Conservation (phyloP, 176 grass and related monocot species). For the Leersia perrieri region DNA sequence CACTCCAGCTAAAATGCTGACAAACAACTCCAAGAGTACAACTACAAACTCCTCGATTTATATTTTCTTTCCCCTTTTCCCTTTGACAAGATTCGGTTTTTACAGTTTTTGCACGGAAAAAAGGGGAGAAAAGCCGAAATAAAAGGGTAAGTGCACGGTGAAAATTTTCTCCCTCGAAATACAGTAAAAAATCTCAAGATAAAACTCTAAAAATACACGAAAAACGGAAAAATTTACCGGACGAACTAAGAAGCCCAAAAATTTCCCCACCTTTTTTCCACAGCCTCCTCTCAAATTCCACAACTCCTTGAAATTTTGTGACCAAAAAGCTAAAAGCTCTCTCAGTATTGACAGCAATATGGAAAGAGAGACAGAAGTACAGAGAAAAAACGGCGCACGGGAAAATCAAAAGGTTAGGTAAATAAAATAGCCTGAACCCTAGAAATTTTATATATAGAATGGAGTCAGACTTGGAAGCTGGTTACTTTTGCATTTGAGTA, state of each 20-base stretch:
- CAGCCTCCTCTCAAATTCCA: not conserved
- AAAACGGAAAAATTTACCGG: not conserved
- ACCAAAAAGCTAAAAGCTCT: not conserved
- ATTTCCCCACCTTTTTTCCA: not conserved
- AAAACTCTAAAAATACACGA: constrained; percentile 18
- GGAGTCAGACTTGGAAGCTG: not conserved
- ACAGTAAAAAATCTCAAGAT: constrained; percentile 2
- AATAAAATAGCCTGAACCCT: not conserved
- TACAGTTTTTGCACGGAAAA: constrained; percentile 16
- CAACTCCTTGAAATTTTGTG: not conserved
- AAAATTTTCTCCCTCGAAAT: constrained; percentile 2
- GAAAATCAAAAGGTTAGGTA: not conserved
- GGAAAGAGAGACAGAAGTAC: not conserved
- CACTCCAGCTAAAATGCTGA: not conserved
- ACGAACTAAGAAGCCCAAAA: not conserved
- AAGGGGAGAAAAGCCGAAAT: not conserved
- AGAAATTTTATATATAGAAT: constrained; percentile 7
- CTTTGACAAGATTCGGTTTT: constrained; percentile 22
- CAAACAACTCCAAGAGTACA: not conserved
- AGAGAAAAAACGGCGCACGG: not conserved
- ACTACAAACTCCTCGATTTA: not conserved
- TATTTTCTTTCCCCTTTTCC: not conserved
- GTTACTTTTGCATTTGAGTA: not conserved
- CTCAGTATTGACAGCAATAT: not conserved
- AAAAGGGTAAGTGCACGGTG: too few relatives aligned